Percentiles rank a stretch among this genome's conserved stretches.
phyloP scores from a whole-genome alignment of 768 basidiomycete genomes.

The Fomitopsis serialis region DNA sequence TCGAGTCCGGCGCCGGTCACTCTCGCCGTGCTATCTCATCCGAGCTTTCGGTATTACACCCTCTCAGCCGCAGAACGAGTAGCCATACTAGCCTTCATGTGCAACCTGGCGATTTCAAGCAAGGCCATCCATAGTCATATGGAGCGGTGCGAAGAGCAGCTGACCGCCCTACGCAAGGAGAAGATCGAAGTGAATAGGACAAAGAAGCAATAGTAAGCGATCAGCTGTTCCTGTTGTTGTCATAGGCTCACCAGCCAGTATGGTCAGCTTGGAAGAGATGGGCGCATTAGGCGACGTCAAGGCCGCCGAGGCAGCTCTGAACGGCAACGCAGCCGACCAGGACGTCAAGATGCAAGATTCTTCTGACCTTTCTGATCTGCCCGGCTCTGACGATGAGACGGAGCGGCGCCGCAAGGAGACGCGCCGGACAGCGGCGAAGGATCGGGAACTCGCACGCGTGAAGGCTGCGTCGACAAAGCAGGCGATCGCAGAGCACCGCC shows the following conservation, averaged over 20 bases:
- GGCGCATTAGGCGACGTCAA: slow-evolving; percentile 52
- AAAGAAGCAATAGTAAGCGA: slow-evolving; percentile 80
- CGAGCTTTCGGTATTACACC: slow-evolving; percentile 65
- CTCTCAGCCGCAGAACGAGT: slow-evolving; percentile 79
- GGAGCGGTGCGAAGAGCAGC: slow-evolving; percentile 83
- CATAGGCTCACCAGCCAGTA: background rate
- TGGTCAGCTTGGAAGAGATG: slow-evolving; percentile 67
- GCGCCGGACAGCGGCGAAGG: slow-evolving; percentile 60
- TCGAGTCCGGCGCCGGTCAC: slow-evolving; percentile 38
- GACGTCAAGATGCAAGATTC: slow-evolving; percentile 59
- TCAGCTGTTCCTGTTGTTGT: background rate
- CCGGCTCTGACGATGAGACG: slow-evolving; percentile 53
- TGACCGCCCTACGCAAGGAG: slow-evolving; percentile 92
- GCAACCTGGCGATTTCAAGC: slow-evolving; percentile 85
- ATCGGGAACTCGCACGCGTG: slow-evolving; percentile 71
- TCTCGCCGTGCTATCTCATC: slow-evolving; percentile 42
- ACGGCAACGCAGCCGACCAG: slow-evolving; percentile 39
- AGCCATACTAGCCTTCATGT: slow-evolving; percentile 81
- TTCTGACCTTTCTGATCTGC: slow-evolving; percentile 71
- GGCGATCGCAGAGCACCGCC: slow-evolving; percentile 75
- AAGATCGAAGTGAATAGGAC: slow-evolving; percentile 91
- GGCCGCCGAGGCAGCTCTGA: slow-evolving; percentile 30
- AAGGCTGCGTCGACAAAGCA: slow-evolving; percentile 80
- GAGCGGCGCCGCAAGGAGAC: slow-evolving; percentile 37
- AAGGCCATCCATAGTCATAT: slow-evolving; percentile 84